Evolutionary conservation across 1,284 basidiomycete species (phyloP).

Genomic region (Schizopora paradoxa): DNA sequence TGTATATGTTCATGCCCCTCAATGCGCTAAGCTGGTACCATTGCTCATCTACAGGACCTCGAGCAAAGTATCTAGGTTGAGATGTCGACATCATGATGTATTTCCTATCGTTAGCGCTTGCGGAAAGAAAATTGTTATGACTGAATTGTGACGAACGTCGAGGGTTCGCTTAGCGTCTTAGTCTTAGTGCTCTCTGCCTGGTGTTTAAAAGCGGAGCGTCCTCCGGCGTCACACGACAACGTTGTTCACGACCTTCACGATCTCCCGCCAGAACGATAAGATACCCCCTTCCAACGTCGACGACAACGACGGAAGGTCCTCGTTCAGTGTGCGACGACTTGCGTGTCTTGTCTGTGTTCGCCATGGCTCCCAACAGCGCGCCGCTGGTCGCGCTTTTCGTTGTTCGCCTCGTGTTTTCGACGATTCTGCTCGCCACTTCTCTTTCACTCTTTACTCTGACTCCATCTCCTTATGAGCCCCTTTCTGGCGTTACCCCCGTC

Average conservation of each 20-base stretch:
- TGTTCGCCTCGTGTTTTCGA: slow-evolving; percentile 59
- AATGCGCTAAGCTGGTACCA: not conserved
- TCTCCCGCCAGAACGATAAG: slow-evolving; percentile 15
- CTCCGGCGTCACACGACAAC: slow-evolving; percentile 9
- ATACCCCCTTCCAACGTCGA: not conserved
- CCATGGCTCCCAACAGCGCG: slow-evolving; percentile 23
- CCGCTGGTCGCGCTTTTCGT: slow-evolving; percentile 42
- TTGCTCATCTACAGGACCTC: slow-evolving; percentile 8
- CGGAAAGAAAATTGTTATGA: not conserved
- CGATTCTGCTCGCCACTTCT: slow-evolving; percentile 52
- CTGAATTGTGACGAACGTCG: slow-evolving; percentile 5
- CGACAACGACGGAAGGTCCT: slow-evolving; percentile 9
- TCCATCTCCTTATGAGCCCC: slow-evolving; percentile 26
- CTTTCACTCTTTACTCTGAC: slow-evolving; percentile 52
- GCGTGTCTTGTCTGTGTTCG: slow-evolving; percentile 4
- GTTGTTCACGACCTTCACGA: slow-evolving; percentile 20
- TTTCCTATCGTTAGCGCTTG: not conserved
- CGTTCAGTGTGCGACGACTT: slow-evolving; percentile 17
- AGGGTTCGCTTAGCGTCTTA: too few species aligned
- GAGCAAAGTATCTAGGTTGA: too few species aligned
- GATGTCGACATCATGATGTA: too few species aligned
- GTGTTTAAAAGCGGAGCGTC: not conserved
- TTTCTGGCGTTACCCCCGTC: slow-evolving; percentile 68
- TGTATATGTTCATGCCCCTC: not conserved
- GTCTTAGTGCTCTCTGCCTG: too few species aligned